Base-by-base conservation (phyloP, 2,329 filamentous ascomycete genomes). In the Zopfia rhizophila region DNA sequence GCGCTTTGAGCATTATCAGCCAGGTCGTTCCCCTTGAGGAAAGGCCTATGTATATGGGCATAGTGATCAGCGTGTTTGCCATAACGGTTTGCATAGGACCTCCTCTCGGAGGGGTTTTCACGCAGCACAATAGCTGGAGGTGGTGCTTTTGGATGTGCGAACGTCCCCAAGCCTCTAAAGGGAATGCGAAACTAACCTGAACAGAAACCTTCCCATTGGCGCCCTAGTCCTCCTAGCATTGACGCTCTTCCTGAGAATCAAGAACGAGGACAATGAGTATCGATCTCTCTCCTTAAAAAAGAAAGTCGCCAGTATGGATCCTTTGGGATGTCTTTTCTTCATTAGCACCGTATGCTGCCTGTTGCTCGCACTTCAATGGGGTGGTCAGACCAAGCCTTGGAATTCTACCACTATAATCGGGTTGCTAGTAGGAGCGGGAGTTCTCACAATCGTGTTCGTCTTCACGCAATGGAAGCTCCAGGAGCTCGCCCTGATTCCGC, bases 361-460 rank as follows among this genome's bases (percentile, higher is more conserved):
- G 8, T 31, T 55, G n/a, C 37, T 63, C 6, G 55, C 56, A 8
- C 50, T 60, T 18, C 50, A 56, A 39, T 58, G 52, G 55, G 56
- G 51, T 14, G 49, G 55, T 17, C 36, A 74, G 44, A 72, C 75
- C 47, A 45, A 70, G 17, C 24, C 51, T 54, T 84, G 80, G 80
- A 52, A 67, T 38, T 69, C 65, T 4, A 71, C 66, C 0, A 56
- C 66, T 0, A 69, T 71, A 13, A 81, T 83, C 29, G 68, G 66
- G 0, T 60, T 77, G 3, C 82, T 77, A 61, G 67, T 76, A 11
- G 48, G 78, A 3, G 75, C 74, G 12, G 77, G 68, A 1, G 62
- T 78, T 0, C 48, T 75, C 1, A 63, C 74, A 24, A 60, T 77
- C 27, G 43, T 64, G 3, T 80, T 81, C 45, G 52, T 49, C 18